phyloP scores from a whole-genome alignment of 164 flowering plant genomes.

The Tinospora cordifolia region DNA sequence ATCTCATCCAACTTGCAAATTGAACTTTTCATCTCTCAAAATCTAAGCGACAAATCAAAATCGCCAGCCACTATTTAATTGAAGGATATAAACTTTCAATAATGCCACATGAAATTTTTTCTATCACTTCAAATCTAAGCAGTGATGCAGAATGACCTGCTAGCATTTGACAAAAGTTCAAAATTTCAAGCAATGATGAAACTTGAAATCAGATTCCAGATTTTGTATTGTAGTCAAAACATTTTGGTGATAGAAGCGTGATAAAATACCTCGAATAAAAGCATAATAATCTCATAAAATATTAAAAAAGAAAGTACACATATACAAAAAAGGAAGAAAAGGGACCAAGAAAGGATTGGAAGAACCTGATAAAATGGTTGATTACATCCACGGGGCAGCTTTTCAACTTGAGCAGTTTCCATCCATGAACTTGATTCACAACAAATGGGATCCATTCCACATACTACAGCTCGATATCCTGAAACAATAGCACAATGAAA shows the following conservation, averaged over 20 bases:
- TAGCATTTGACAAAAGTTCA: too few species aligned
- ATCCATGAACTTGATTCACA: conserved; percentile 89
- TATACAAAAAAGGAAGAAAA: neutral
- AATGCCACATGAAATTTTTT: too few species aligned
- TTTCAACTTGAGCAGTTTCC: conserved; percentile 68
- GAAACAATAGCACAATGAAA: conserved; percentile 12
- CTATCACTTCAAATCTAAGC: too few species aligned
- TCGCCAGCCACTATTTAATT: neutral
- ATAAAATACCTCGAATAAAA: neutral
- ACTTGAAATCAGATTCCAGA: too few species aligned
- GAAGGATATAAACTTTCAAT: too few species aligned
- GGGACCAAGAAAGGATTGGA: neutral
- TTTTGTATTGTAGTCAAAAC: too few species aligned
- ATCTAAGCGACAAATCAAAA: neutral
- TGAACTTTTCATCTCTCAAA: neutral
- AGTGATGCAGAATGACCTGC: too few species aligned
- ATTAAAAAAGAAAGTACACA: neutral
- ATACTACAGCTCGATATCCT: conserved; percentile 84
- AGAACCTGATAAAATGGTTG: conserved; percentile 96
- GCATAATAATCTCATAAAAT: neutral
- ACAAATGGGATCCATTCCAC: conserved; percentile 98
- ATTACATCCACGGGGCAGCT: conserved; percentile 60
- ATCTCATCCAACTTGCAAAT: neutral
- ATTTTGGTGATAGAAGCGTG: too few species aligned
- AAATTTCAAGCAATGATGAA: too few species aligned